Conservation (phyloP, 2,329 filamentous ascomycete genomes). For the Chrysoporthe cubensis region DNA sequence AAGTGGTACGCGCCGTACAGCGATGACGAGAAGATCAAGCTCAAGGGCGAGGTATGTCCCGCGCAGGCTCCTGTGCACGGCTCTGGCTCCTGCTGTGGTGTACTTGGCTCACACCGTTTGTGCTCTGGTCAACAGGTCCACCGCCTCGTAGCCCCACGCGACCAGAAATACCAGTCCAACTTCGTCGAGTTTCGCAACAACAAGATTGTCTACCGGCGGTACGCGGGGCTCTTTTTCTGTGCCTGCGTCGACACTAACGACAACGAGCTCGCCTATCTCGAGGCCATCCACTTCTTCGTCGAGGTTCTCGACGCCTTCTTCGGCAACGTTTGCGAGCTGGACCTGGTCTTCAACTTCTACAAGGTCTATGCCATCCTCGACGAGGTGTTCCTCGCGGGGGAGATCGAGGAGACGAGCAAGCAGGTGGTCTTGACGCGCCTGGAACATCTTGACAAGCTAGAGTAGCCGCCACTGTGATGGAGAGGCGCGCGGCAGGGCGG, state of each 20-base stretch:
- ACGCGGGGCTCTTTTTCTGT: constrained; percentile 98
- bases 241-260: constrained; percentile 99
- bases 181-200: constrained; percentile 96
- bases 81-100: not conserved
- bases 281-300: constrained; percentile 99
- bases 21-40: constrained; percentile 98
- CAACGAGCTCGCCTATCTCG: constrained; percentile 94
- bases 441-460: constrained; percentile 95
- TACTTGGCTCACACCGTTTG: not conserved
- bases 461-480: constrained; percentile 53
- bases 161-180: constrained; percentile 99
- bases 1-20: constrained; percentile 99
- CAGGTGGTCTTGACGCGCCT: constrained; percentile 93
- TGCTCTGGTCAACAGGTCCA: constrained; percentile 66
- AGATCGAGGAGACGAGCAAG: constrained; percentile 99
- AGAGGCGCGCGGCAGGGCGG: not conserved
- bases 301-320: constrained; percentile 99
- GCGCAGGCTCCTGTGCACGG: not conserved
- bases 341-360: constrained; percentile 82
- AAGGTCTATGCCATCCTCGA: constrained; percentile 97
- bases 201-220: constrained; percentile 96
- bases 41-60: constrained; percentile 84
- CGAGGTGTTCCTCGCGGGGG: constrained; percentile 95
- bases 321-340: constrained; percentile 97
- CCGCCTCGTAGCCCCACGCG: constrained; percentile 93